These are phyloP conservation scores for Spirogloea muscicola DNA, from an alignment of 139 green algal genomes.

Conservation along the genomic window DNA sequence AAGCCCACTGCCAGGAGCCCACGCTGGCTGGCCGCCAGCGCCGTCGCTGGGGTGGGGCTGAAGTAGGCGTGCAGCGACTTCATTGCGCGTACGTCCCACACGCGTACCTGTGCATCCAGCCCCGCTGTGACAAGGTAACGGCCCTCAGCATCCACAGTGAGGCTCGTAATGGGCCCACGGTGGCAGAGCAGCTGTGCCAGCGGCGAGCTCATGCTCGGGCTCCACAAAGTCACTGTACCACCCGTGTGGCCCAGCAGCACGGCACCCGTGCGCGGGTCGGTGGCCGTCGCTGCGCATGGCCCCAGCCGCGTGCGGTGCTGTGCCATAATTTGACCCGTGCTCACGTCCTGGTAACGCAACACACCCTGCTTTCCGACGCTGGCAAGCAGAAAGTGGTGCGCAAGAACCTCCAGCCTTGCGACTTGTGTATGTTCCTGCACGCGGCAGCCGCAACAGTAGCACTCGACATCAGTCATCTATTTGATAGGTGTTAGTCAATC, in stretches of 20 bases:
- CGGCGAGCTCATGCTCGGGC: conserved; percentile 81
- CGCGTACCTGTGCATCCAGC: conserved; percentile 70
- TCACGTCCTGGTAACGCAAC: conserved; percentile 91
- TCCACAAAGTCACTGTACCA: conserved; percentile 86
- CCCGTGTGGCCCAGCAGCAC: conserved; percentile 78
- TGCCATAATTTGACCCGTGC: conserved; percentile 81
- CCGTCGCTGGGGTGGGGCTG: conserved; percentile 61
- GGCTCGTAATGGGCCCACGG: conserved; percentile 42
- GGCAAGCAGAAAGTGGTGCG: conserved; percentile 91
- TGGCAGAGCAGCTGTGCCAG: conserved; percentile 92
- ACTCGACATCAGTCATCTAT: no score
- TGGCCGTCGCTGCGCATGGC: conserved; percentile 63
- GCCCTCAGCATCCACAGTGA: conserved; percentile 72
- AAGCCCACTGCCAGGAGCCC: conserved; percentile 83
- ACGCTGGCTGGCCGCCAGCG: conserved; percentile 84
- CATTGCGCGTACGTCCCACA: conserved; percentile 89
- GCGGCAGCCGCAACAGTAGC: no score
- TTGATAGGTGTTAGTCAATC: no score
- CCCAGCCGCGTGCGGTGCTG: conserved; percentile 77
- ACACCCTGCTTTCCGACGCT: conserved; percentile 73
- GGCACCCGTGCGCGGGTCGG: conserved; percentile 88
- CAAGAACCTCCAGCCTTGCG: conserved; percentile 85
- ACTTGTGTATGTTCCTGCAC: no score
- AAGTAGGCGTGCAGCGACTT: conserved; percentile 86
- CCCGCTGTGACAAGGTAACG: conserved; percentile 81